A percentile compares a stretch with the other conserved stretches of the same genome.
Conservation (phyloP, 164 flowering plant species). For the Cinnamomum chago region DNA sequence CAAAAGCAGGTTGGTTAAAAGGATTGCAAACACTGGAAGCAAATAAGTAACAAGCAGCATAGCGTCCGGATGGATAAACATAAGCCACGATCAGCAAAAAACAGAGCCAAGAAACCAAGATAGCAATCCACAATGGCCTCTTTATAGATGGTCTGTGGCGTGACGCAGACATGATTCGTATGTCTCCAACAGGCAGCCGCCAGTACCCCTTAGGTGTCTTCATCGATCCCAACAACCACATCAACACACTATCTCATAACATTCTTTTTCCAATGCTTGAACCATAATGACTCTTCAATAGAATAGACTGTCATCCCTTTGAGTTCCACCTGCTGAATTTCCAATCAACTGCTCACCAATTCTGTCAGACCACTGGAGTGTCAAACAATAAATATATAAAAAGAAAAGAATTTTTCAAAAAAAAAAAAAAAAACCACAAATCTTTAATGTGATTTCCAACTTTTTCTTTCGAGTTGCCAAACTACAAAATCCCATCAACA, state of each 20-base stretch:
- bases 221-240: conserved; percentile 45
- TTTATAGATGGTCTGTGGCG: conserved; percentile 70
- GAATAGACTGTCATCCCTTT: background rate
- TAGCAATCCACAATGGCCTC: conserved; percentile 82
- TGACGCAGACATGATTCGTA: conserved; percentile 55
- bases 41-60: conserved; percentile 61
- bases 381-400: no score
- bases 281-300: background rate
- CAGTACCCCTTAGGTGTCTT: conserved; percentile 50
- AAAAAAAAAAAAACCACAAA: no score
- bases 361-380: no score
- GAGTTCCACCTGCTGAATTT: background rate
- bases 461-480: no score
- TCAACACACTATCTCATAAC: conserved; percentile 19
- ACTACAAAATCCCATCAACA: no score
- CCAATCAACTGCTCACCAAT: background rate
- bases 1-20: conserved; percentile 51
- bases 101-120: conserved; percentile 65
- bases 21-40: conserved; percentile 64
- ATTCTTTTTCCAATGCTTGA: background rate
- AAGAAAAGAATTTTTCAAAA: no score
- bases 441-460: no score
- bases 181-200: conserved; percentile 60
- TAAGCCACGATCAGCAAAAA: conserved; percentile 67
- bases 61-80: conserved; percentile 64